A percentile compares a stretch with the other conserved stretches of the same genome.
Conservation (phyloP, 805 yeast species). For the Cyberlindnera maritima region DNA sequence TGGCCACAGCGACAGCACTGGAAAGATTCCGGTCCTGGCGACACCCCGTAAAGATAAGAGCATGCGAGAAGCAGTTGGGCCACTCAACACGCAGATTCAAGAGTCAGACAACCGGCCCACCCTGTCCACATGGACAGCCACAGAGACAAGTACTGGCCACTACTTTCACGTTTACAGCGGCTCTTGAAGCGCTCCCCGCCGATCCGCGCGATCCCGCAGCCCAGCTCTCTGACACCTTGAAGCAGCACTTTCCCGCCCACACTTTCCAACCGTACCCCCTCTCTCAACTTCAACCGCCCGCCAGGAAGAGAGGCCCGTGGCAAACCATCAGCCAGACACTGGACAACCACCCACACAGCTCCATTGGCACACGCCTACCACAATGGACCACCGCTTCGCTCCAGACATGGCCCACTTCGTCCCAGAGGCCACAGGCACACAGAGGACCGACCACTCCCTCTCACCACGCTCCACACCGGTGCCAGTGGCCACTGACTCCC, state of each 20-base stretch:
- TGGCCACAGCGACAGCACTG: neutral
- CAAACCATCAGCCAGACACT: no score
- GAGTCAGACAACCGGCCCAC: no score
- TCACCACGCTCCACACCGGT: neutral
- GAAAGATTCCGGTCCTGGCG: no score
- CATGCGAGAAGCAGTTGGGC: no score
- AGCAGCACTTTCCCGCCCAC: neutral
- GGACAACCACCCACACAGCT: neutral
- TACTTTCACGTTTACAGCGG: neutral
- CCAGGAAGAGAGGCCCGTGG: no score
- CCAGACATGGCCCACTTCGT: neutral
- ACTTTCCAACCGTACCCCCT: no score
- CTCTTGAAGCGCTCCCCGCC: neutral
- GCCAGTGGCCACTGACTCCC: neutral
- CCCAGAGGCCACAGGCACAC: conserved; percentile 1
- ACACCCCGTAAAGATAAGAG: no score
- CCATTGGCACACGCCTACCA: no score
- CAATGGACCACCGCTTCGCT: neutral
- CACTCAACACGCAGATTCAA: no score
- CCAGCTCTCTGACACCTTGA: neutral
- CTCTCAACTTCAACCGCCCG: no score
- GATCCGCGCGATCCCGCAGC: neutral
- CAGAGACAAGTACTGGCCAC: no score
- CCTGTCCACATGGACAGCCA: no score
- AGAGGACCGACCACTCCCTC: neutral